These are phyloP conservation scores for Penicillium simplicissimum DNA, from an alignment of 495 filamentous ascomycete species.

Conservation along the genomic window DNA sequence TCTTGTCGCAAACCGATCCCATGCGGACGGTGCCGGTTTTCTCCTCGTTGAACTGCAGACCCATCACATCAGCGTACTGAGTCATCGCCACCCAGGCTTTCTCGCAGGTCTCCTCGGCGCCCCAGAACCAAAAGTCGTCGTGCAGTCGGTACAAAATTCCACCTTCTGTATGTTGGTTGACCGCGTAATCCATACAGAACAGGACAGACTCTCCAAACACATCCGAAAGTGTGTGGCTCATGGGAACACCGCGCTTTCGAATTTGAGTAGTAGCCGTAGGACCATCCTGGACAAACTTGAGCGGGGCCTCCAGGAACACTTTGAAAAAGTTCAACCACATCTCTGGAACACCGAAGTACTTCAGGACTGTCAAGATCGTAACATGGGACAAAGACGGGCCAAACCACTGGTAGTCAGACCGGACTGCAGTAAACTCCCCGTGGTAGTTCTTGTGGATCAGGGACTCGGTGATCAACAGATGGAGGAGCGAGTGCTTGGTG, in stretches of 20 bases:
- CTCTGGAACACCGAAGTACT: constrained; percentile 60
- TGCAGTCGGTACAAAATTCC: constrained; percentile 61
- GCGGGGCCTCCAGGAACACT: constrained; percentile 58
- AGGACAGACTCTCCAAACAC: constrained; percentile 61
- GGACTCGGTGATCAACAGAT: constrained; percentile 62
- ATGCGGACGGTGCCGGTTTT: constrained; percentile 60
- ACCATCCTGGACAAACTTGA: constrained; percentile 59
- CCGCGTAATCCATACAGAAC: constrained; percentile 65
- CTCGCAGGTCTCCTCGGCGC: constrained; percentile 51
- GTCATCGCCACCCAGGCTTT: constrained; percentile 61
- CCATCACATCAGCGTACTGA: constrained; percentile 54
- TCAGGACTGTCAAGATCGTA: constrained; percentile 55
- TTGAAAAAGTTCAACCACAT: constrained; percentile 64
- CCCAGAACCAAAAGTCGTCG: constrained; percentile 74
- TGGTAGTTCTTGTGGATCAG: constrained; percentile 58
- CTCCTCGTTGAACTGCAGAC: constrained; percentile 55
- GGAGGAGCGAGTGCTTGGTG: constrained; percentile 60
- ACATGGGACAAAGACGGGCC: constrained; percentile 61
- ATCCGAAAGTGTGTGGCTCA: constrained; percentile 59
- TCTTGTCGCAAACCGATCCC: constrained; percentile 1
- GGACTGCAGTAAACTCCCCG: constrained; percentile 59
- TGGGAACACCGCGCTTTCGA: constrained; percentile 59
- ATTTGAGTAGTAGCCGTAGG: constrained; percentile 37
- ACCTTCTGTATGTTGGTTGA: constrained; percentile 59
- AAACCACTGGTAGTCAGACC: constrained; percentile 64